Evolutionary conservation across 169 alveolate species (phyloP), one percentile per base, ranked within the genome.

Genomic region (Perkinsus olseni): DNA sequence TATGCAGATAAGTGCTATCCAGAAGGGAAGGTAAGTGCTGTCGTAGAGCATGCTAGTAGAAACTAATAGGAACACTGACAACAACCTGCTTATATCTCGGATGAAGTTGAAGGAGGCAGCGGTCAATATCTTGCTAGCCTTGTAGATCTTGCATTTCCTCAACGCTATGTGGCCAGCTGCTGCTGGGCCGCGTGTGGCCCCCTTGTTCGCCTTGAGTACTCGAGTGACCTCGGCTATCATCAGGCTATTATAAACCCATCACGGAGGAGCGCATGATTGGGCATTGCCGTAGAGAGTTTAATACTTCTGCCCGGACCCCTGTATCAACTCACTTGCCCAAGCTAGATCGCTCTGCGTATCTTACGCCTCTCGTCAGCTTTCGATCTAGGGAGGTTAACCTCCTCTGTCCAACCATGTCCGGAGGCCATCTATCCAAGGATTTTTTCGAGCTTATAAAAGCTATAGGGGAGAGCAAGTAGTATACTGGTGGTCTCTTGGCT

Each of bases 361-460:
- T 40, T 40, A 40, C 21, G 3, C 50, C 50, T 40, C 50, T 3
- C 11, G 11, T 3, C 11, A 40, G 50, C 50, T 40, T 40, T 3
- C 50, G 11, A 6, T 40, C 21, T 40, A 40, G 50, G 50, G 50
- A 40, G 50, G 50, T 40, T 40, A 40, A 40, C 82, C 82, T 62
- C 82, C 82, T 62, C 34, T 21, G 1, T 24, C 82, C 17, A 62
- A 28, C 17, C 82, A 91, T 45, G 91, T 74, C 93, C 74, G 93
- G 94, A 91, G 74, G 93, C 50, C 92, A 91, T 93, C 93, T 93
- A 8, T 91, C 94, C 39, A 74, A 91, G 45, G 96, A 98, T 95
- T 94, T 98, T 94, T 96, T 97, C 95, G 99, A 98, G 92, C 97
- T 98, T 62, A 97, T 98, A 91, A 98, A 97, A 92, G 95, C 98